phyloP scores from a whole-genome alignment of 805 yeast genomes.

The Ogataea henricii region DNA sequence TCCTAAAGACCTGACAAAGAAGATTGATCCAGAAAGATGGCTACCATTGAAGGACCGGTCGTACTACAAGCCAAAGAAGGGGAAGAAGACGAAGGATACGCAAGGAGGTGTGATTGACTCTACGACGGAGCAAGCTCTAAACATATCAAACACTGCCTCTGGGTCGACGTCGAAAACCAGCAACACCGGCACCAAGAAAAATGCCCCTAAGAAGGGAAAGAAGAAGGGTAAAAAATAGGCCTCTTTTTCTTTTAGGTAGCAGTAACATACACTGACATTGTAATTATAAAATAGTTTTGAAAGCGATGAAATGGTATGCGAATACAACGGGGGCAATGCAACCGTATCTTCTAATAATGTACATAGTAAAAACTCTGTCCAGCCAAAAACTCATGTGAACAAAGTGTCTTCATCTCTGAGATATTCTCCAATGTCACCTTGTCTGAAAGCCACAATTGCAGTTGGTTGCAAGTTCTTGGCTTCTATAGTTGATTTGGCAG shows the following conservation, averaged over 20 bases:
- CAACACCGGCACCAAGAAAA: conserved; percentile 8
- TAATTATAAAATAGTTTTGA: neutral
- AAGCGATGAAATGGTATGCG: conserved; percentile 8
- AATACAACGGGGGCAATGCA: conserved; percentile 6
- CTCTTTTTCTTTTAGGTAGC: neutral
- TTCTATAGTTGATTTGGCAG: conserved; percentile 89
- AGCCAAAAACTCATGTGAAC: conserved; percentile 65
- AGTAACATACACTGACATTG: neutral
- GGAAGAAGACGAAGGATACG: conserved; percentile 56
- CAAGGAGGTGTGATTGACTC: conserved; percentile 63
- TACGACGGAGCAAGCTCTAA: conserved; percentile 42
- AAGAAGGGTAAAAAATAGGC: conserved; percentile 15
- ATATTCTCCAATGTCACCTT: conserved; percentile 96
- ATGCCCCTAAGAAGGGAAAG: conserved; percentile 33
- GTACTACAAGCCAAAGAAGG: conserved; percentile 76
- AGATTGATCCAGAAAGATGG: conserved; percentile 83
- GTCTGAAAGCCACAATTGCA: conserved; percentile 93
- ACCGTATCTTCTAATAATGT: conserved; percentile 12
- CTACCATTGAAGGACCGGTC: conserved; percentile 84
- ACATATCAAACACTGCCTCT: conserved; percentile 20
- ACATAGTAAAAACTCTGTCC: conserved; percentile 11
- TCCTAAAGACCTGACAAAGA: conserved; percentile 26
- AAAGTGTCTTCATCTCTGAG: conserved; percentile 96
- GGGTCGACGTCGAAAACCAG: conserved; percentile 13
- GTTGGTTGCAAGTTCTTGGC: conserved; percentile 89